These are phyloP conservation scores for Pistacia vera DNA, from an alignment of 345 rosid genomes.

Conservation along the genomic window DNA sequence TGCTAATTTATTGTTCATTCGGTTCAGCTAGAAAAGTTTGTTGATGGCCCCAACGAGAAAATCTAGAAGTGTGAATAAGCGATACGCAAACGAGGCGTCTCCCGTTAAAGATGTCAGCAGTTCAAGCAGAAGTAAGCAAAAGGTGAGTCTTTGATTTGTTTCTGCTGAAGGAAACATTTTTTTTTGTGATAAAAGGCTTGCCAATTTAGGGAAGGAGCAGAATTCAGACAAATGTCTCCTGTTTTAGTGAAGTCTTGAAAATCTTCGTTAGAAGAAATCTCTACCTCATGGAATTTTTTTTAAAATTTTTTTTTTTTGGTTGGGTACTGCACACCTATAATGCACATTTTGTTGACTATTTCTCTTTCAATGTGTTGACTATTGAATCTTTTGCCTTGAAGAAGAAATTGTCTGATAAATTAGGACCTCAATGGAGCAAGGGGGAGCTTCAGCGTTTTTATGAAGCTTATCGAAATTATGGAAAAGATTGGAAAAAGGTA, in stretches of 20 bases:
- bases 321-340: neutral
- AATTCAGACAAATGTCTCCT: neutral
- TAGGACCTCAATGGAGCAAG: conserved; percentile 92
- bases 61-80: conserved; percentile 75
- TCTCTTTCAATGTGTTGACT: conserved; percentile 22
- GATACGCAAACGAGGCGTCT: conserved; percentile 64
- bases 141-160: conserved; percentile 49
- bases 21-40: conserved; percentile 29
- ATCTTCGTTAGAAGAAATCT: neutral
- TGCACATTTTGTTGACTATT: conserved; percentile 2
- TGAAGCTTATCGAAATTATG: conserved; percentile 79
- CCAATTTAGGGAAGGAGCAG: neutral
- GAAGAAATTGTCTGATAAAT: conserved; percentile 77
- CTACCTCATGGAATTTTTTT: neutral
- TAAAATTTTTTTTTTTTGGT: too few relatives aligned
- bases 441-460: conserved; percentile 88
- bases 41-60: conserved; percentile 81
- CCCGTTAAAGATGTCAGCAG: conserved; percentile 60
- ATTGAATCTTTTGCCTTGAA: conserved; percentile 41
- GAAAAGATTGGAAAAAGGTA: conserved; percentile 94
- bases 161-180: neutral
- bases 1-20: conserved; percentile 11
- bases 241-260: neutral
- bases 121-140: conserved; percentile 57
- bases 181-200: neutral